Conservation (phyloP, 176 grass and related monocot genomes). For the Oryza punctata region DNA sequence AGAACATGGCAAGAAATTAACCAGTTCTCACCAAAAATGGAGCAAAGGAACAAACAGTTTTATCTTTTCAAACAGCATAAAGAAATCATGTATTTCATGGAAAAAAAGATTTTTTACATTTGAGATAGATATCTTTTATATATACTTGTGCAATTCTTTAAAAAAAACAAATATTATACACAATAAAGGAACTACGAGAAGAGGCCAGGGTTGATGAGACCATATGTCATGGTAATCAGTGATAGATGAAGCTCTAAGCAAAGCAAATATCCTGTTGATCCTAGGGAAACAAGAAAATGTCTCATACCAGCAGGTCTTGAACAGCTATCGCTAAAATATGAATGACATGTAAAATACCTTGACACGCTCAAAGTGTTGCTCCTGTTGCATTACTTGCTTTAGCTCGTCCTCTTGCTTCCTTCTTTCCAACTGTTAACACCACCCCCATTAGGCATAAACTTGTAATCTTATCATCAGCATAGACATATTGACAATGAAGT, state of each 20-base stretch:
- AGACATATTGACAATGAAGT: slow-evolving; percentile 10
- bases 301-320: not conserved
- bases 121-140: not conserved
- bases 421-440: slow-evolving; percentile 72
- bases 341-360: slow-evolving; percentile 60
- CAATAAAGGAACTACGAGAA: not conserved
- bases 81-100: not conserved
- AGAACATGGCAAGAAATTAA: not conserved
- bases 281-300: not conserved
- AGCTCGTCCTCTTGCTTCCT: slow-evolving; percentile 95
- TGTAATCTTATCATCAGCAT: slow-evolving; percentile 4
- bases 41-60: not conserved
- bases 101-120: not conserved
- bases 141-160: not conserved
- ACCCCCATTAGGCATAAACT: not conserved
- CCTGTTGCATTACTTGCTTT: slow-evolving; percentile 93
- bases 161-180: not conserved
- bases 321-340: not conserved
- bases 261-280: not conserved
- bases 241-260: not conserved
- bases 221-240: not conserved
- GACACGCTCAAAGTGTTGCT: slow-evolving; percentile 88
- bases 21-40: not conserved
- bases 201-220: not conserved
- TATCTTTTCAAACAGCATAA: not conserved